A percentile compares a stretch with the other conserved stretches of the same genome.
phyloP scores from a whole-genome alignment of 345 rosid genomes.

The Acer campestre region DNA sequence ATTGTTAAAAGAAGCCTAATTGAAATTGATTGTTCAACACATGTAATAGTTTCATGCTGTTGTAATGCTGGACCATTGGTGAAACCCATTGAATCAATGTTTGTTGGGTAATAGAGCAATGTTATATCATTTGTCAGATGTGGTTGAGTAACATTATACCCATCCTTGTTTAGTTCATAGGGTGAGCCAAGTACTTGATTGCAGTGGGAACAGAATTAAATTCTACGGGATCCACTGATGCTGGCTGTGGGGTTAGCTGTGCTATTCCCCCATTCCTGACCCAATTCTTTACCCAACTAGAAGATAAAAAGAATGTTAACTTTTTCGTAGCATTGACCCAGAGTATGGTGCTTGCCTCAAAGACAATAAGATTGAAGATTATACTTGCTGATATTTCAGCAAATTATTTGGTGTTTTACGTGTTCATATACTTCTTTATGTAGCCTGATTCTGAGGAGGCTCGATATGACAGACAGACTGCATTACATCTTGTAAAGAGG shows the following conservation, averaged over 20 bases:
- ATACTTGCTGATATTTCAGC: not conserved
- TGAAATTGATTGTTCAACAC: not conserved
- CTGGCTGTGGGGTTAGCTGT: not conserved
- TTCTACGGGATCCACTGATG: not conserved
- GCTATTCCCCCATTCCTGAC: not conserved
- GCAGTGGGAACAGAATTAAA: not conserved
- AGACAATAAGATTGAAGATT: not conserved
- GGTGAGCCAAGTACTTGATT: not conserved
- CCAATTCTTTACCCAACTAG: not conserved
- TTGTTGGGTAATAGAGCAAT: not conserved
- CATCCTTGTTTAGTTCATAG: not conserved
- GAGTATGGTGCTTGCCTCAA: slow-evolving; percentile 1
- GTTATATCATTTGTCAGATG: not conserved
- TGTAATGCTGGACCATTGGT: not conserved
- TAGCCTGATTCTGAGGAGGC: slow-evolving; percentile 66
- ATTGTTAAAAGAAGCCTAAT: not conserved
- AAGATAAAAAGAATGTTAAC: not conserved
- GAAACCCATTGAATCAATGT: not conserved
- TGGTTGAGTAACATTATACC: not conserved
- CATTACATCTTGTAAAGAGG: slow-evolving; percentile 65
- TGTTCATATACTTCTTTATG: slow-evolving; percentile 3
- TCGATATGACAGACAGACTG: slow-evolving; percentile 58
- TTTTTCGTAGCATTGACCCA: not conserved
- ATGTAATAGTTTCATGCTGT: not conserved
- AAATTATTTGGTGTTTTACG: not conserved